phyloP scores from a whole-genome alignment of 2,329 filamentous ascomycete species.

The Endocalyx cinctus region DNA sequence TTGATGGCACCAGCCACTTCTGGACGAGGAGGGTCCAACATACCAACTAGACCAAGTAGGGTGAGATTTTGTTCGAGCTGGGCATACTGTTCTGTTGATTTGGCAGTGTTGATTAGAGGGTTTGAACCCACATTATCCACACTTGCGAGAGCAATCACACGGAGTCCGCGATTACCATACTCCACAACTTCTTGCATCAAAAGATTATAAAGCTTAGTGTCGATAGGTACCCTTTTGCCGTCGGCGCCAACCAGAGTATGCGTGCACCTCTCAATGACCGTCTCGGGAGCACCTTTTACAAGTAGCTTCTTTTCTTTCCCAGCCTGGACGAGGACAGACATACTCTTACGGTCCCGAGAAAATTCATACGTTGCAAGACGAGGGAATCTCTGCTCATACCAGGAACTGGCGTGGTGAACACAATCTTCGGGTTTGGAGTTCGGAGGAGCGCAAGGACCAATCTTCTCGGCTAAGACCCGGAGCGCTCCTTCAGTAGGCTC shows the following conservation, averaged over 20 bases:
- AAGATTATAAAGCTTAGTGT: slow-evolving; percentile 62
- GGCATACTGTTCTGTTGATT: slow-evolving; percentile 77
- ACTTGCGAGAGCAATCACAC: slow-evolving; percentile 88
- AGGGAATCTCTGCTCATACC: slow-evolving; percentile 72
- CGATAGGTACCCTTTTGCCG: slow-evolving; percentile 72
- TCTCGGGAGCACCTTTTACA: slow-evolving; percentile 95
- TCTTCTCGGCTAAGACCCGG: slow-evolving; percentile 86
- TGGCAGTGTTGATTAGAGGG: slow-evolving; percentile 67
- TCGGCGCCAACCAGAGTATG: slow-evolving; percentile 72
- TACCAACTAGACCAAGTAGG: slow-evolving; percentile 85
- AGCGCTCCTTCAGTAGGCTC: slow-evolving; percentile 95
- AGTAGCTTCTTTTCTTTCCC: slow-evolving; percentile 72
- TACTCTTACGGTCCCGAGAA: slow-evolving; percentile 96
- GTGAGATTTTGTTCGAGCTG: slow-evolving; percentile 93
- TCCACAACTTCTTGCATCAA: slow-evolving; percentile 77
- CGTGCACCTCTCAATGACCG: slow-evolving; percentile 87
- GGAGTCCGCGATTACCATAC: slow-evolving; percentile 88
- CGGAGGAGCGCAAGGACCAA: slow-evolving; percentile 70
- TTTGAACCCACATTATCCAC: slow-evolving; percentile 70
- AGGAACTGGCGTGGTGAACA: slow-evolving; percentile 76
- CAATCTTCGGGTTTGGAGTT: slow-evolving; percentile 54
- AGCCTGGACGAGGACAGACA: slow-evolving; percentile 85
- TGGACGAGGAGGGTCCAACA: slow-evolving; percentile 93
- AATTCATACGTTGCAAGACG: slow-evolving; percentile 91
- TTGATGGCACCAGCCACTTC: slow-evolving; percentile 83